A percentile compares a stretch with the other conserved stretches of the same genome.
Evolutionary conservation across 2,329 filamentous ascomycete genomes (phyloP).

Genomic region (Lecanoromycetidae sp.): DNA sequence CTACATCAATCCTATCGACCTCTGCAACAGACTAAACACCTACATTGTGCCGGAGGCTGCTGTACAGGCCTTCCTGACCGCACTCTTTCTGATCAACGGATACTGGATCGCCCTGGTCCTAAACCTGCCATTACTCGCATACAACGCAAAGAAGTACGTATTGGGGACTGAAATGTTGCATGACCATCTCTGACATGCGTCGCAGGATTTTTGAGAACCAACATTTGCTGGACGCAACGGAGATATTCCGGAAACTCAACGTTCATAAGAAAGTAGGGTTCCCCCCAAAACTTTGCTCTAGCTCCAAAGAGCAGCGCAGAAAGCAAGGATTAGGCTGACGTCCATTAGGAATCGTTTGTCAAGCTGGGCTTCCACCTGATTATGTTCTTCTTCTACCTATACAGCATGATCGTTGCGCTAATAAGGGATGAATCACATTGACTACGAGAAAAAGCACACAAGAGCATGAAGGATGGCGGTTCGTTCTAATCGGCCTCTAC

Average conservation of each 20-base stretch:
- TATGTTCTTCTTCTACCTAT: conserved; percentile 99
- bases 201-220: conserved; percentile 89
- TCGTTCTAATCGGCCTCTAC: neutral
- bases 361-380: conserved; percentile 97
- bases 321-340: conserved; percentile 6
- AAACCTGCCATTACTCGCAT: conserved; percentile 81
- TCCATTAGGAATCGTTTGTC: conserved; percentile 79
- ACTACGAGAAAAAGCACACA: conserved; percentile 31
- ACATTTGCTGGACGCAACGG: conserved; percentile 90
- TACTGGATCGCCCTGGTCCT: conserved; percentile 92
- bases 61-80: conserved; percentile 89
- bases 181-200: conserved; percentile 16
- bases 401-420: conserved; percentile 95
- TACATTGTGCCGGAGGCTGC: conserved; percentile 98
- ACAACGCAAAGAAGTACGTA: conserved; percentile 95
- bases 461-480: conserved; percentile 16
- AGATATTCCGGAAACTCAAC: conserved; percentile 98
- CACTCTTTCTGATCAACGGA: conserved; percentile 94
- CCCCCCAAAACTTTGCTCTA: neutral
- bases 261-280: conserved; percentile 84
- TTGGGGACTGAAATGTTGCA: neutral
- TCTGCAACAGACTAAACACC: conserved; percentile 99
- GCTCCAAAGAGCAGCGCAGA: neutral
- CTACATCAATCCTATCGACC: conserved; percentile 99
- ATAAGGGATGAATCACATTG: conserved; percentile 90